Evolutionary conservation across 2,329 filamentous ascomycete species (phyloP), one percentile per base, ranked within the genome.

Genomic region (Diaporthe vexans): DNA sequence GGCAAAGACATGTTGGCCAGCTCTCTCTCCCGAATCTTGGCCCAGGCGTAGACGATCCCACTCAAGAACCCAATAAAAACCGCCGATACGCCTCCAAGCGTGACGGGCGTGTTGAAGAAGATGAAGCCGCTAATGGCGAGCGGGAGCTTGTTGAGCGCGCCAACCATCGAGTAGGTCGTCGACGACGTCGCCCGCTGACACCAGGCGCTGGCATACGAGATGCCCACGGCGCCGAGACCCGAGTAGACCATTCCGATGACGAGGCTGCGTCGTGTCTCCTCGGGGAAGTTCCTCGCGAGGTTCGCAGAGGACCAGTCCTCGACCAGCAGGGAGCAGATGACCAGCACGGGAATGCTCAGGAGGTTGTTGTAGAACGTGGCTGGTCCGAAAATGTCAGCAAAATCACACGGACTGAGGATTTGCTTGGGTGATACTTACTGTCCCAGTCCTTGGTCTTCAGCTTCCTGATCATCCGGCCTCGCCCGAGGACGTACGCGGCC

Each of bases 291-390:
- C 84, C 89, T 91, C 78, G 87, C 85, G 79, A 98, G 86, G 86
- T 98, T 99, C 75, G 89, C 88, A 63, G 90, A 87, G 6, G 95
- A 97, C 97, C 97, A 99, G 86, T 98, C 94, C 84, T 99, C 97
- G 78, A 93, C 86, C 77, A 98, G 80, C 71, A 98, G 86, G 51
- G 96, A 97, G 82, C 92, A 92, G 79, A 94, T 82, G 73, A 98
- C 84, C 69, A 99, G 91, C 80, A 98, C 93, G 43, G 97, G 97
- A 77, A 99, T 98, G 73, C 95, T 97, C 78, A 99, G 91, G 57
- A 98, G 90, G 85, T 99, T 98, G 91, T 98, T 99, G 89, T 99
- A 99, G 87, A 97, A 98, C 96, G 98, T 99, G 81, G 95, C 96
- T 98, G 7, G 73, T 46, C 52, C 8, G 35, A 19, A 56, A 11